phyloP scores from a whole-genome alignment of 129 eudicot species.

The Saposhnikovia divaricata region DNA sequence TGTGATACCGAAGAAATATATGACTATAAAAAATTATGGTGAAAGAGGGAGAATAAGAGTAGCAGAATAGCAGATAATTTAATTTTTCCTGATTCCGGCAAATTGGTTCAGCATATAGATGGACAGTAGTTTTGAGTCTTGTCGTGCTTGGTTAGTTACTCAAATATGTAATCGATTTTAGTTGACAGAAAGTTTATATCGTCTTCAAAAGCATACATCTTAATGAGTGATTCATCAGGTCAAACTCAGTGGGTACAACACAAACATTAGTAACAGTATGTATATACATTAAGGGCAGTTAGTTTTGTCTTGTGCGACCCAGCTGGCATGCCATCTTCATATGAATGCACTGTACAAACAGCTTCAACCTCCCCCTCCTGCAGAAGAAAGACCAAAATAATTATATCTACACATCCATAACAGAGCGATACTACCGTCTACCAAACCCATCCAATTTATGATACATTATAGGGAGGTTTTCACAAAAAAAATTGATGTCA shows the following conservation, averaged over 20 bases:
- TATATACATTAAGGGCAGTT: constrained; percentile 85
- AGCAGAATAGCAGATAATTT: neutral
- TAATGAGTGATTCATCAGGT: neutral
- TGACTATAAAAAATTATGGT: neutral
- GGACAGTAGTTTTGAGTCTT: neutral
- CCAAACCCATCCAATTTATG: neutral
- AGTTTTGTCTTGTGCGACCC: constrained; percentile 82
- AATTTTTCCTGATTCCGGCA: neutral
- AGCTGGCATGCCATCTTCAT: constrained; percentile 89
- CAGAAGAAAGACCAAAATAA: neutral
- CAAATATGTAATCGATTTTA: neutral
- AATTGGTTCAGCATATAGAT: neutral
- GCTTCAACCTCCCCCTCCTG: constrained; percentile 98
- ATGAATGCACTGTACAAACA: constrained; percentile 72
- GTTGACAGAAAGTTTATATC: neutral
- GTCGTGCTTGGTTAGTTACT: neutral
- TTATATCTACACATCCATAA: neutral
- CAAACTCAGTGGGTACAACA: neutral
- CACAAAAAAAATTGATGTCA: neutral
- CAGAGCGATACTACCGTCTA: neutral
- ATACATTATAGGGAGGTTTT: neutral
- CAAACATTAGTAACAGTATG: neutral
- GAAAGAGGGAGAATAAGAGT: neutral
- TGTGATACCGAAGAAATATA: neutral
- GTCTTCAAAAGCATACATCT: neutral